Evolutionary conservation across 805 yeast species (phyloP).

Genomic region (Kodamaea sagamina): DNA sequence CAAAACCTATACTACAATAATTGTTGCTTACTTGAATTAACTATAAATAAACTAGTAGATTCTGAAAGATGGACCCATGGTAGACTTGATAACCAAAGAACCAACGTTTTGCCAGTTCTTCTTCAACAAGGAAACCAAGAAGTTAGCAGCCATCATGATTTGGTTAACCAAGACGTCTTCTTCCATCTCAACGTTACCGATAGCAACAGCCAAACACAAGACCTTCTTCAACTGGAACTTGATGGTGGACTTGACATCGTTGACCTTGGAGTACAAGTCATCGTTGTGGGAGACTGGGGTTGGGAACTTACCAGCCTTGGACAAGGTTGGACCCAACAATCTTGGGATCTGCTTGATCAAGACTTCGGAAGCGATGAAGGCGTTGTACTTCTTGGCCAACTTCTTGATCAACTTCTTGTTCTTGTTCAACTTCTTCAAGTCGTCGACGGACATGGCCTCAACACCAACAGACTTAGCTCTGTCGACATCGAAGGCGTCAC

Average conservation of each 20-base stretch:
- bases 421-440: constrained; percentile 99
- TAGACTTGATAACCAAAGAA: constrained; percentile 96
- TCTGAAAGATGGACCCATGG: constrained; percentile 99
- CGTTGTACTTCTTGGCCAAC: constrained; percentile 99
- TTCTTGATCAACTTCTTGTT: constrained; percentile 99
- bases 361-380: constrained; percentile 98
- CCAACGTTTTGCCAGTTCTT: constrained; percentile 99
- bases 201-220: constrained; percentile 98
- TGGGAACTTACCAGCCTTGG: constrained; percentile 99
- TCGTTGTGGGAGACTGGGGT: constrained; percentile 99
- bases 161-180: constrained; percentile 95
- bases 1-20: constrained; percentile 4
- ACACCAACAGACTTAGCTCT: constrained; percentile 99
- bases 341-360: constrained; percentile 99
- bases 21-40: constrained; percentile 4
- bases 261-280: constrained; percentile 93
- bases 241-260: constrained; percentile 98
- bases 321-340: constrained; percentile 99
- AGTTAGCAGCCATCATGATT: constrained; percentile 98
- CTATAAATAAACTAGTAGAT: constrained; percentile 68
- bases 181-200: constrained; percentile 99
- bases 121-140: constrained; percentile 98
- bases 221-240: constrained; percentile 99
- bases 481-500: constrained; percentile 99
- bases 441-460: constrained; percentile 99